Percentiles rank a stretch among this genome's conserved stretches.
Conservation (phyloP, 2,329 filamentous ascomycete genomes). For the Colletotrichum magnum region DNA sequence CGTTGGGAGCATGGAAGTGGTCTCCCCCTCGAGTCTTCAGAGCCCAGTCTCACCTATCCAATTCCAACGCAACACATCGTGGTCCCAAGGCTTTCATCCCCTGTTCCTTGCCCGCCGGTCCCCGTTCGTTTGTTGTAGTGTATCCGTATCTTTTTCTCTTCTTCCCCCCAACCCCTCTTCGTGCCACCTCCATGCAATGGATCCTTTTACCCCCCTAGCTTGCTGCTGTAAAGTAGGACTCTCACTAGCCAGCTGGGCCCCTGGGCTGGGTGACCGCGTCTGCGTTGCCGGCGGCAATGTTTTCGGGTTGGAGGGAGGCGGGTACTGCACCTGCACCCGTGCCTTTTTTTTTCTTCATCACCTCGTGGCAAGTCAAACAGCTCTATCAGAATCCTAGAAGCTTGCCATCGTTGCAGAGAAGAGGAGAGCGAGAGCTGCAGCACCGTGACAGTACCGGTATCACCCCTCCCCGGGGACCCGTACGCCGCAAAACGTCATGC, state of each 20-base stretch:
- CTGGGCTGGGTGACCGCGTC: constrained; percentile 7
- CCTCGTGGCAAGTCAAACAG: constrained; percentile 11
- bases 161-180: no score
- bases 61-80: constrained; percentile 10
- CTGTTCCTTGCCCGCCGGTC: constrained; percentile 13
- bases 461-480: not conserved
- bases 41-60: no score
- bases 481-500: constrained; percentile 16
- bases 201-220: no score
- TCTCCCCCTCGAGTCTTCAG: not conserved
- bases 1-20: not conserved
- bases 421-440: no score
- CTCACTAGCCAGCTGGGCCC: constrained; percentile 1
- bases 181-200: no score
- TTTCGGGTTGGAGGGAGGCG: no score
- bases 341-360: constrained; percentile 19
- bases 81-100: constrained; percentile 17
- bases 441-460: no score
- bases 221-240: no score
- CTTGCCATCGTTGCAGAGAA: no score
- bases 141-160: not conserved
- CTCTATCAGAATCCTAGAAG: no score
- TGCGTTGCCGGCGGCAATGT: constrained; percentile 32
- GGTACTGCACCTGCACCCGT: not conserved
- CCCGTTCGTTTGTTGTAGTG: constrained; percentile 2